A percentile compares a stretch with the other conserved stretches of the same genome.
These are phyloP conservation scores for Phytophthora pistaciae DNA, from an alignment of 352 stramenopile species.

Conservation along the genomic window DNA sequence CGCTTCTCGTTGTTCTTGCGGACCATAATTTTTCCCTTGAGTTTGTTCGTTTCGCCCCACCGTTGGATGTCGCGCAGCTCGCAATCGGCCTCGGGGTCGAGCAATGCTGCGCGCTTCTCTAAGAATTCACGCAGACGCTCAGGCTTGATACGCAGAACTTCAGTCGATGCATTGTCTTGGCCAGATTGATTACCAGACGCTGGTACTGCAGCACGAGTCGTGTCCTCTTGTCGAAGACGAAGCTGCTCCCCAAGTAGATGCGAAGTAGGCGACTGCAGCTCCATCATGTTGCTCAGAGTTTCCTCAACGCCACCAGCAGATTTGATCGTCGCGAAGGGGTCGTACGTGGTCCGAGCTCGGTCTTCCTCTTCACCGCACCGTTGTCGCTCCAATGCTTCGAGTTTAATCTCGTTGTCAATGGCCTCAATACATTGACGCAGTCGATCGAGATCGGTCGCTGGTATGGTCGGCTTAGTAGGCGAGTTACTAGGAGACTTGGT, in stretches of 20 bases:
- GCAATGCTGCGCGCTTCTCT: slow-evolving; percentile 41
- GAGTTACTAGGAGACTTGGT: background rate
- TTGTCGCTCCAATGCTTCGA: slow-evolving; percentile 36
- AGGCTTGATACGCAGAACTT: slow-evolving; percentile 41
- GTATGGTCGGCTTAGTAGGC: slow-evolving; percentile 5
- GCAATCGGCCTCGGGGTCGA: slow-evolving; percentile 41
- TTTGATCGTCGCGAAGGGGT: slow-evolving; percentile 71
- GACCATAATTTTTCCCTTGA: slow-evolving; percentile 57
- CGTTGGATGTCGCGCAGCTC: slow-evolving; percentile 34
- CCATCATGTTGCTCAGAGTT: slow-evolving; percentile 44
- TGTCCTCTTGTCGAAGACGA: slow-evolving; percentile 64
- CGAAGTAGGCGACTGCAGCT: slow-evolving; percentile 31
- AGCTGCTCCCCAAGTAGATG: slow-evolving; percentile 49
- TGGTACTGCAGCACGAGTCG: slow-evolving; percentile 11
- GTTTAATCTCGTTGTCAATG: slow-evolving; percentile 48
- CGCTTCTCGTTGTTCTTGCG: slow-evolving; percentile 49
- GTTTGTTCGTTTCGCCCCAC: slow-evolving; percentile 50
- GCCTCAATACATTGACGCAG: slow-evolving; percentile 42
- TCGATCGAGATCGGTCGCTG: slow-evolving; percentile 17
- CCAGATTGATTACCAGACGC: background rate
- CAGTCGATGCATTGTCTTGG: background rate
- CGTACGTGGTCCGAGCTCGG: slow-evolving; percentile 42
- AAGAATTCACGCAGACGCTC: slow-evolving; percentile 45
- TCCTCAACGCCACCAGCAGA: slow-evolving; percentile 59
- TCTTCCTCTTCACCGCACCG: slow-evolving; percentile 23